Conservation (phyloP, 2,329 filamentous ascomycete genomes). For the Dactylella cylindrospora region DNA sequence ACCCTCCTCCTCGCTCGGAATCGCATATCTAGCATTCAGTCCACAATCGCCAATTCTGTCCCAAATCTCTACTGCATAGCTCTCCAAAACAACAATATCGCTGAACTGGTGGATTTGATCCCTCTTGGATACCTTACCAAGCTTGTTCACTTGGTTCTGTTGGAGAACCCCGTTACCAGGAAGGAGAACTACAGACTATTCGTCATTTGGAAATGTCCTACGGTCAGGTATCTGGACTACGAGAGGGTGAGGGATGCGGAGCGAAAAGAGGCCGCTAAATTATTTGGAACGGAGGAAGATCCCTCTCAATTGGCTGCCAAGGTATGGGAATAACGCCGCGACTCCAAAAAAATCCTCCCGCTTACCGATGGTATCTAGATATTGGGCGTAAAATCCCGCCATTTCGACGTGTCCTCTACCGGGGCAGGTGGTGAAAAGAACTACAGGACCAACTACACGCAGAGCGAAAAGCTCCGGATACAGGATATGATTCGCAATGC, state of each 20-base stretch:
- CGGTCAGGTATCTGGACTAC: constrained; percentile 87
- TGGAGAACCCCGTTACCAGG: constrained; percentile 86
- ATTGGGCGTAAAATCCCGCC: constrained; percentile 77
- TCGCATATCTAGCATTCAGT: constrained; percentile 78
- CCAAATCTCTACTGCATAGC: constrained; percentile 81
- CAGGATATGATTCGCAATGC: constrained; percentile 86
- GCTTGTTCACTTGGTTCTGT: constrained; percentile 76
- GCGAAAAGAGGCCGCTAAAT: constrained; percentile 70
- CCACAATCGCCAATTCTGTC: constrained; percentile 70
- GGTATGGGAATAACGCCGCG: constrained; percentile 53
- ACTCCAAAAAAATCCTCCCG: neutral
- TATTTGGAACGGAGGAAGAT: constrained; percentile 78
- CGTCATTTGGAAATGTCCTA: constrained; percentile 82
- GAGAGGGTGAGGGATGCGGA: constrained; percentile 86
- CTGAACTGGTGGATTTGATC: constrained; percentile 84
- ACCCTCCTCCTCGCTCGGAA: constrained; percentile 89
- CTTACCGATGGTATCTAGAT: constrained; percentile 58
- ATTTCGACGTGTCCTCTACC: constrained; percentile 62
- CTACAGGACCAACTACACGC: constrained; percentile 79
- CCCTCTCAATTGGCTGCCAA: constrained; percentile 78
- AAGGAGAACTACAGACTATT: constrained; percentile 96
- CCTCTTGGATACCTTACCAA: constrained; percentile 68
- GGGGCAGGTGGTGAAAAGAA: constrained; percentile 61
- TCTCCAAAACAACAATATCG: constrained; percentile 77
- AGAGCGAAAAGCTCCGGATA: constrained; percentile 80